Evolutionary conservation across 306 rosid genomes (phyloP).

Genomic region (Lathyrus tuberosus): DNA sequence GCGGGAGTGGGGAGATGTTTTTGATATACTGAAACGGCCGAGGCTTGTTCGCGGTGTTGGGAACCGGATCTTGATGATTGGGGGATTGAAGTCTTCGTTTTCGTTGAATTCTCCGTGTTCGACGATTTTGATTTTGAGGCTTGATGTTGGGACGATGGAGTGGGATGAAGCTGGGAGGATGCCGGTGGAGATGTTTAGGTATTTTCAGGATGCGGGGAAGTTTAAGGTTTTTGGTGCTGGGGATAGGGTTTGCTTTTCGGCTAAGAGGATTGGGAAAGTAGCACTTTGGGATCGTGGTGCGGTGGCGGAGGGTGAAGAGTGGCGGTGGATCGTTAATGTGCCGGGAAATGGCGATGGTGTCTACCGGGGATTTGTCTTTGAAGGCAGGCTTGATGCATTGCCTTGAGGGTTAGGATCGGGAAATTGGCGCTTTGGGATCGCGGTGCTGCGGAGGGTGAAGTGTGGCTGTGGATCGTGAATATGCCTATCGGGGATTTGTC

Average conservation of each 20-base stretch:
- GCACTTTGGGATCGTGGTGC: slow-evolving; percentile 70
- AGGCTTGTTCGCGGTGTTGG: slow-evolving; percentile 69
- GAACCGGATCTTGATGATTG: slow-evolving; percentile 69
- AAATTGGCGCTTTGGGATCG: no score
- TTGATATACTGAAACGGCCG: slow-evolving; percentile 79
- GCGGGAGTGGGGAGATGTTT: slow-evolving; percentile 85
- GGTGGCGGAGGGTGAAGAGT: slow-evolving; percentile 43
- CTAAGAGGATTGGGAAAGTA: slow-evolving; percentile 67
- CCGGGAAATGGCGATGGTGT: slow-evolving; percentile 72
- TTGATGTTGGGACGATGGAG: slow-evolving; percentile 67
- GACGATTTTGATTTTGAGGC: slow-evolving; percentile 68
- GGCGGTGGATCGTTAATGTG: slow-evolving; percentile 77
- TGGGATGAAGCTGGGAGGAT: slow-evolving; percentile 92
- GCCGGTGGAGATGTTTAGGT: slow-evolving; percentile 76
- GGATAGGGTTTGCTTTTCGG: slow-evolving; percentile 74
- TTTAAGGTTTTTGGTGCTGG: slow-evolving; percentile 84
- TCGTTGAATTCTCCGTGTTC: slow-evolving; percentile 75
- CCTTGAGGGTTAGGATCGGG: slow-evolving; percentile 47
- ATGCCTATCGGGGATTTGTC: slow-evolving; percentile 67
- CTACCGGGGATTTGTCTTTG: slow-evolving; percentile 71
- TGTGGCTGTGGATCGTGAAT: slow-evolving; percentile 75
- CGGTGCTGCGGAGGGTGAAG: not conserved
- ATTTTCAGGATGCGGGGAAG: slow-evolving; percentile 79
- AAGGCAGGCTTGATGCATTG: slow-evolving; percentile 74
- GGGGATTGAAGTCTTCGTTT: slow-evolving; percentile 79